phyloP scores from a whole-genome alignment of 164 flowering plant genomes.

The Stephania cephalantha region DNA sequence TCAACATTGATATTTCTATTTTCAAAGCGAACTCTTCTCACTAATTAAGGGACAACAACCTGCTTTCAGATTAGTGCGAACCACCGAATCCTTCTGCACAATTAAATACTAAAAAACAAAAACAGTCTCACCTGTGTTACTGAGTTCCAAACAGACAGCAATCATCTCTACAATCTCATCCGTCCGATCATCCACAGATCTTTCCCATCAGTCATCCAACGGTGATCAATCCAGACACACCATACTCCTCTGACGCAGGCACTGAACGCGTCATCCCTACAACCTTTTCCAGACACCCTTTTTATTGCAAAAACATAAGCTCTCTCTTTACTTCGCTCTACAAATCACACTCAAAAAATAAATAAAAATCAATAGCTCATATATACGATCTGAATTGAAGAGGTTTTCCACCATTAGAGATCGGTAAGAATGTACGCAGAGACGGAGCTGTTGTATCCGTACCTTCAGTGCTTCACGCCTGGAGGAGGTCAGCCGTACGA shows the following conservation, averaged over 20 bases:
- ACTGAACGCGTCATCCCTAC: background rate
- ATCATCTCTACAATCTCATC: background rate
- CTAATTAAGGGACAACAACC: too few relatives aligned
- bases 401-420: background rate
- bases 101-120: background rate
- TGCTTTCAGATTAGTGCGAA: too few relatives aligned
- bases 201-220: background rate
- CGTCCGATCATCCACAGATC: background rate
- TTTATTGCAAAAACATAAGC: background rate
- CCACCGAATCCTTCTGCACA: too few relatives aligned
- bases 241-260: background rate
- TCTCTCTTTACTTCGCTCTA: background rate
- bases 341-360: too few relatives aligned
- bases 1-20: too few relatives aligned
- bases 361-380: too few relatives aligned
- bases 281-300: background rate
- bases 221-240: background rate
- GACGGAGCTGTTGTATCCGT: conserved; percentile 18
- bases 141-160: background rate
- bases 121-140: background rate
- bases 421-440: conserved; percentile 24
- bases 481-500: conserved; percentile 15
- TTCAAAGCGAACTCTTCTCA: too few relatives aligned
- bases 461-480: conserved; percentile 18
- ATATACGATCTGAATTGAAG: conserved; percentile 1